These are phyloP conservation scores for Eutrema japonicum DNA, from an alignment of 345 rosid genomes.

Conservation along the genomic window DNA sequence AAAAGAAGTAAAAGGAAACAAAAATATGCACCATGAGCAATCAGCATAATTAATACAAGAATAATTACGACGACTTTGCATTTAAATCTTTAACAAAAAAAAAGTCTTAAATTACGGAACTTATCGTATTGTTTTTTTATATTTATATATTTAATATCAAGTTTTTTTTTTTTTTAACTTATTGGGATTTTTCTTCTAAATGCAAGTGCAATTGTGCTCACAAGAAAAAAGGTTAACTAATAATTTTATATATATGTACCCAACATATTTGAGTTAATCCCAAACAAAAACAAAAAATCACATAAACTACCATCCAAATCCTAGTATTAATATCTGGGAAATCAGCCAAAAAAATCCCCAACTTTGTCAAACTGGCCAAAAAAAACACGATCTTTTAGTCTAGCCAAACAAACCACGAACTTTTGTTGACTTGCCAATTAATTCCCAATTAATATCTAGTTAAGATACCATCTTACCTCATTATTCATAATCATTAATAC, in stretches of 20 bases:
- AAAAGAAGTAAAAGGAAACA: no score
- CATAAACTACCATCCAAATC: constrained; percentile 27
- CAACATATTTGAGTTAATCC: not conserved
- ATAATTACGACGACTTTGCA: constrained; percentile 30
- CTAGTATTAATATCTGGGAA: no score
- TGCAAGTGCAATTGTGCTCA: not conserved
- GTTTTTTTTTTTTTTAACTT: no score
- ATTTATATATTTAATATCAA: not conserved
- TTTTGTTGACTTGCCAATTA: no score
- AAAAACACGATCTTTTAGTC: no score
- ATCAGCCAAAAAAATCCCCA: no score
- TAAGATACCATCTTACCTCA: constrained; percentile 9
- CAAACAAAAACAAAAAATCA: not conserved
- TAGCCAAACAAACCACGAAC: no score
- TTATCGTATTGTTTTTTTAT: not conserved
- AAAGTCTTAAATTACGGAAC: not conserved
- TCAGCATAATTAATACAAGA: no score
- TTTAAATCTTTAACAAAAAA: not conserved
- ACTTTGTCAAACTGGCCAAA: no score
- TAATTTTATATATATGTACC: not conserved
- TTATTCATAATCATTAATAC: constrained; percentile 13
- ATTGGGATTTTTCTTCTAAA: not conserved
- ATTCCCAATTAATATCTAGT: no score
- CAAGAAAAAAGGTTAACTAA: not conserved
- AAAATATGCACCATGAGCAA: no score